A percentile compares a stretch with the other conserved stretches of the same genome.
Conservation (phyloP, 192 early-diverging fungal species). For the Dissophora ornata region DNA sequence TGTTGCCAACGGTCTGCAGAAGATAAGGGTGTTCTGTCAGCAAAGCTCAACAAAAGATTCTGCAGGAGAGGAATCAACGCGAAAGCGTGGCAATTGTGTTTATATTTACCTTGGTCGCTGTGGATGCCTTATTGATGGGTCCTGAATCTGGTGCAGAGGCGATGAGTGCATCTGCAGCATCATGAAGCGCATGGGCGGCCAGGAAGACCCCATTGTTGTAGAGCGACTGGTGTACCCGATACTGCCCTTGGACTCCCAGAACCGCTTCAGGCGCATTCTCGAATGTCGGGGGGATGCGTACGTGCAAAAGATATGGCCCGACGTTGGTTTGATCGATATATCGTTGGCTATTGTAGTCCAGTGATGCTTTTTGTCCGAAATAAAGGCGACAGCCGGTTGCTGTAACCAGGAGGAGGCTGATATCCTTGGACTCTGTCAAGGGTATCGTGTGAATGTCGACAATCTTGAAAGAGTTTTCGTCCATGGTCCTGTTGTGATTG, state of each 20-base stretch:
- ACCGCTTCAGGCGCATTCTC: conserved; percentile 43
- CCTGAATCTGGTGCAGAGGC: conserved; percentile 74
- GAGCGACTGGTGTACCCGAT: conserved; percentile 69
- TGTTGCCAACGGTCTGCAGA: conserved; percentile 25
- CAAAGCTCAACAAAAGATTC: not conserved
- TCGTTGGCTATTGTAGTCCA: conserved; percentile 37
- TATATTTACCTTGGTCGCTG: conserved; percentile 30
- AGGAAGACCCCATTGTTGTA: conserved; percentile 78
- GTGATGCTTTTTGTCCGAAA: conserved; percentile 63
- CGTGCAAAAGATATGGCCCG: conserved; percentile 69
- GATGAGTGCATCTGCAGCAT: conserved; percentile 77
- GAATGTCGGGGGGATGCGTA: conserved; percentile 72
- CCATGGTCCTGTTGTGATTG: conserved; percentile 47
- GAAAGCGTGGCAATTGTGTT: too few species aligned
- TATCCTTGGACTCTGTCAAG: conserved; percentile 67
- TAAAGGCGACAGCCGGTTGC: conserved; percentile 82
- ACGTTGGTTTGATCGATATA: conserved; percentile 14
- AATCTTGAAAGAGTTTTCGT: conserved; percentile 68
- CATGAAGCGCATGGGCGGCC: conserved; percentile 71
- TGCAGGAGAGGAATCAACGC: too few species aligned
- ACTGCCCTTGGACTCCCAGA: conserved; percentile 41
- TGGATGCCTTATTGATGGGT: conserved; percentile 52
- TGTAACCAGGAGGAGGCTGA: conserved; percentile 85
- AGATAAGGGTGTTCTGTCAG: not conserved
- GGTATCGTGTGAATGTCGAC: conserved; percentile 80